Evolutionary conservation across 306 rosid species (phyloP).

Genomic region (Carpinus fangiana): DNA sequence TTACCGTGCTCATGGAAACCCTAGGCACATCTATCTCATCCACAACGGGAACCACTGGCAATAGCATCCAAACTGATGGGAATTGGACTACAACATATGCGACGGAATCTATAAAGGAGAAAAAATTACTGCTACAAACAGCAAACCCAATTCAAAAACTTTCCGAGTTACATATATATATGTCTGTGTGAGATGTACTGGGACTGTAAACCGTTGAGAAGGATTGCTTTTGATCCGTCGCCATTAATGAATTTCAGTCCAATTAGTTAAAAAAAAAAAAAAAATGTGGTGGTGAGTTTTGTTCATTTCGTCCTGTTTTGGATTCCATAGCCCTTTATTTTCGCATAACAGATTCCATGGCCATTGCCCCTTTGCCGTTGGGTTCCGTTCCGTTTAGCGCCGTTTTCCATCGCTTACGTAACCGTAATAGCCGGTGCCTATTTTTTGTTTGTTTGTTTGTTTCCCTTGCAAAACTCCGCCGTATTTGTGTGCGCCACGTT

Average conservation of each 20-base stretch:
- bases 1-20: constrained; percentile 44
- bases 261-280: constrained; percentile 23
- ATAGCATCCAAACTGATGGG: constrained; percentile 19
- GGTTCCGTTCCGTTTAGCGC: constrained; percentile 13
- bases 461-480: neutral
- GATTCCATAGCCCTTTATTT: constrained; percentile 12
- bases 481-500: constrained; percentile 18
- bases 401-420: constrained; percentile 4
- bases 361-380: neutral
- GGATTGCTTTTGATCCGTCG: constrained; percentile 55
- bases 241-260: constrained; percentile 58
- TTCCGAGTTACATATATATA: neutral
- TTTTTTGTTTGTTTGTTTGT: neutral
- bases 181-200: constrained; percentile 39
- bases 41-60: constrained; percentile 83
- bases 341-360: constrained; percentile 8
- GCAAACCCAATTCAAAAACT: neutral
- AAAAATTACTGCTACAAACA: neutral
- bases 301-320: constrained; percentile 8
- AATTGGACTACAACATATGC: neutral
- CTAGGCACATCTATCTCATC: constrained; percentile 49
- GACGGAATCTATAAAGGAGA: neutral
- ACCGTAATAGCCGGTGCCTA: constrained; percentile 1
- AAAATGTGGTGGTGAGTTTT: constrained; percentile 41
- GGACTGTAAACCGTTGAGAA: constrained; percentile 46